Evolutionary conservation across 139 green algal species (phyloP).

Genomic region (Parachlorella kessleri): DNA sequence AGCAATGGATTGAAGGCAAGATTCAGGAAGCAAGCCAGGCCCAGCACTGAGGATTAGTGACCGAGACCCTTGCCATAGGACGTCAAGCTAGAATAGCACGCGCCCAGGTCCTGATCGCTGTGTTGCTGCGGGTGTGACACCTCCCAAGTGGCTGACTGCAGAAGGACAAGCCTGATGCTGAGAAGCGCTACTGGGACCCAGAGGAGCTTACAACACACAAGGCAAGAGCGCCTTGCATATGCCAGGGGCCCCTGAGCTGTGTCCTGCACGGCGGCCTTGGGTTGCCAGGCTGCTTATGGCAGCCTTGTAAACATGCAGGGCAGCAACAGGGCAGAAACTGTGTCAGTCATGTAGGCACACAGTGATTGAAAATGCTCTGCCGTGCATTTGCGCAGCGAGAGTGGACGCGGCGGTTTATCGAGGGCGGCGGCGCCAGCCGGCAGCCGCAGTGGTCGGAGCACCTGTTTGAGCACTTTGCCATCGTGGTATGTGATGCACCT

Average conservation of each 20-base stretch:
- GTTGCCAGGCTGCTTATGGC: not conserved
- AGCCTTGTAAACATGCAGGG: not conserved
- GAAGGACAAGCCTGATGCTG: no score
- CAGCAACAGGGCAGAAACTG: not conserved
- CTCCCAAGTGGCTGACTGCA: not conserved
- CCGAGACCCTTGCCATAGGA: not conserved
- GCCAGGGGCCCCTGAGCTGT: not conserved
- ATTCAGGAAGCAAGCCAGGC: not conserved
- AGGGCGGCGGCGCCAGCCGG: not conserved
- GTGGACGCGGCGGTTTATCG: not conserved
- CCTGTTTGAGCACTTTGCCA: conserved; percentile 74
- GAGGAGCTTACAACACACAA: not conserved
- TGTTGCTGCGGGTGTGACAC: not conserved
- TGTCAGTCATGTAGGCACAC: no score
- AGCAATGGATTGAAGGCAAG: not conserved
- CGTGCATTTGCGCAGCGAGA: not conserved
- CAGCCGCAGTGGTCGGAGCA: conserved; percentile 45
- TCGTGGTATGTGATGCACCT: conserved; percentile 55
- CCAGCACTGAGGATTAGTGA: not conserved
- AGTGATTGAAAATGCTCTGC: no score
- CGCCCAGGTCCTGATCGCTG: not conserved
- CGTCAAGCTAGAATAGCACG: not conserved
- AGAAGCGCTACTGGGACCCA: not conserved
- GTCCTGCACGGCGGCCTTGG: not conserved
- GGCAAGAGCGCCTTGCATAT: not conserved